Evolutionary conservation across 352 stramenopile species (phyloP), one percentile per base, ranked within the genome.

Genomic region (Globisporangium cylindrosporum): DNA sequence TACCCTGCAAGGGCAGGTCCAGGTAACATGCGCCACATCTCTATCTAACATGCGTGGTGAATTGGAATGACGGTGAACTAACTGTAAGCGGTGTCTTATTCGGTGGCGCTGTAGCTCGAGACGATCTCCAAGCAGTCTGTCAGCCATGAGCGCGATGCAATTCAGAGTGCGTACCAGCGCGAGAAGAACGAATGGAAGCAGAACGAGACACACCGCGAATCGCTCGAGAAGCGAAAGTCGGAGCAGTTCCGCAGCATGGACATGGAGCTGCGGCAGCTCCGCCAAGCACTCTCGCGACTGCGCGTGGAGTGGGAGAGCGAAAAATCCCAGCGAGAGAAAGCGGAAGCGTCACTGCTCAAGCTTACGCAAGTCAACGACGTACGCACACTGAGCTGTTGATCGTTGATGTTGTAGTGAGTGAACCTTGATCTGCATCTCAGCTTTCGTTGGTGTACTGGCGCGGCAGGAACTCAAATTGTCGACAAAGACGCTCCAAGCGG

Each of bases 231-330:
- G 29, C 73, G 70, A 15, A 81, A 78, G 67, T 69, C 76, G 0
- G 73, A 86, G 34, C 73, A 90, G 57, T 84, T 81, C 51, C 74
- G 81, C 27, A 74, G 63, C 29, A 71, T 90, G 70, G 83, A 90
- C 49, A 56, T 88, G 6, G 81, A 91, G 43, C 29, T 89, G 20
- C 74, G 78, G 1, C 79, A 86, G 58, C 59, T 82, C 12, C 78
- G 71, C 1, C 83, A 87, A 57, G 60, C 65, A 4, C 66, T 84
- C 2, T 76, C 70, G 24, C 72, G 80, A 9, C 34, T 89, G 25
- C 79, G 81, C 0, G 71, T 75, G 0, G 83, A 91, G 41, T 77
- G 75, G 43, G 79, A 90, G 9, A 78, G 62, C 7, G 83, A 91
- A 29, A 77, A 78, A n/a, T 46, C 46, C 1, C 70, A 80, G 32